phyloP scores from a whole-genome alignment of 495 filamentous ascomycete species.

The Geoglossum glabrum region DNA sequence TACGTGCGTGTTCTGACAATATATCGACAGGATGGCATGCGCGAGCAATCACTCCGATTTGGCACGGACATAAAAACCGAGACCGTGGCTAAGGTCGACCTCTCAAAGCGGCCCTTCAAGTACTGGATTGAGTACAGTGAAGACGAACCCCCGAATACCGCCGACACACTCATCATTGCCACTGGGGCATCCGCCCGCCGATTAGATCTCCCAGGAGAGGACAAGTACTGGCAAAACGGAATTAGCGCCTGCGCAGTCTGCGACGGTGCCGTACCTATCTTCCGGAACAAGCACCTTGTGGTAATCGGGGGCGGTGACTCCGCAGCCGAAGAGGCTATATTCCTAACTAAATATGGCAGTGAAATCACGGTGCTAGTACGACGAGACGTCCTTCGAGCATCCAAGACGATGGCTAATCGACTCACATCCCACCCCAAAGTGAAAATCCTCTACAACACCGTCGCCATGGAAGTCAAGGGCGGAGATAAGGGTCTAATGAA shows the following conservation, averaged over 20 bases:
- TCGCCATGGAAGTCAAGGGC: slow-evolving; percentile 63
- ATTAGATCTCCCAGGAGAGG: slow-evolving; percentile 69
- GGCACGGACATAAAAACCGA: slow-evolving; percentile 83
- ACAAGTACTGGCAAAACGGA: slow-evolving; percentile 89
- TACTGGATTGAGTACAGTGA: slow-evolving; percentile 71
- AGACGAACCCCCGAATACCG: slow-evolving; percentile 48
- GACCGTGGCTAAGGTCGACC: slow-evolving; percentile 76
- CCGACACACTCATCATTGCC: slow-evolving; percentile 81
- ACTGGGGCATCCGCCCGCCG: slow-evolving; percentile 83
- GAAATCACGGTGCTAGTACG: slow-evolving; percentile 88
- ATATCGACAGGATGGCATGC: slow-evolving; percentile 54
- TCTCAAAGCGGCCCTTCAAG: slow-evolving; percentile 72
- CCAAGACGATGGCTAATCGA: slow-evolving; percentile 79
- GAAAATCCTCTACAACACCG: slow-evolving; percentile 65
- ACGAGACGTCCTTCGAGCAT: slow-evolving; percentile 63
- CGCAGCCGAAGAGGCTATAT: slow-evolving; percentile 92
- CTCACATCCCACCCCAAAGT: slow-evolving; percentile 71
- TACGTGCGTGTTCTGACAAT: not conserved
- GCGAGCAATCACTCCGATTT: slow-evolving; percentile 72
- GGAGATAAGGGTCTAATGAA: slow-evolving; percentile 75
- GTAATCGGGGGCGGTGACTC: slow-evolving; percentile 97
- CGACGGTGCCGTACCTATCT: slow-evolving; percentile 93
- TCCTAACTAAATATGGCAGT: slow-evolving; percentile 91
- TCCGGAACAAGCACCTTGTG: slow-evolving; percentile 82
- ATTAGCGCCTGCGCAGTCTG: slow-evolving; percentile 95